A percentile compares a stretch with the other conserved stretches of the same genome.
phyloP scores from a whole-genome alignment of 352 stramenopile species.

The Chloridella minuta region DNA sequence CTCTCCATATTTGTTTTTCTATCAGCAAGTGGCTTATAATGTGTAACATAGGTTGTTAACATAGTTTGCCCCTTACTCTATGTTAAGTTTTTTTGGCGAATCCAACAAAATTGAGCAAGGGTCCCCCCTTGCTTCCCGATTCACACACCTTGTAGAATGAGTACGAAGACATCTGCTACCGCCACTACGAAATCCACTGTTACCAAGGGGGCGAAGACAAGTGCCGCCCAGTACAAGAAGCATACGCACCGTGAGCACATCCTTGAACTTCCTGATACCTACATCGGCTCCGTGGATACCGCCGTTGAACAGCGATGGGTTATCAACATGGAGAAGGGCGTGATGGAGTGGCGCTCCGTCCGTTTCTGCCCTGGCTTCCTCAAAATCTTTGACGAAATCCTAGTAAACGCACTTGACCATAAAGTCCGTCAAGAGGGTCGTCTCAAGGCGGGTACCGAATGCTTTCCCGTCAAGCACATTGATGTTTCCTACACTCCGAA shows the following conservation, averaged over 20 bases:
- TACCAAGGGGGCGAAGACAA: slow-evolving; percentile 15
- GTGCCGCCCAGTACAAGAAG: slow-evolving; percentile 39
- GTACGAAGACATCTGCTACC: too few species aligned
- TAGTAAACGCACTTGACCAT: slow-evolving; percentile 98
- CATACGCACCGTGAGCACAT: slow-evolving; percentile 91
- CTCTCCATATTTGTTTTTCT: too few species aligned
- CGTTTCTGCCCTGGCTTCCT: slow-evolving; percentile 51
- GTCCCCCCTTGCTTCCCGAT: too few species aligned
- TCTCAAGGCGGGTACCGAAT: too few species aligned
- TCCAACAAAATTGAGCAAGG: too few species aligned
- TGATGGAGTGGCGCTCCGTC: not conserved
- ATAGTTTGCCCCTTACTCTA: too few species aligned
- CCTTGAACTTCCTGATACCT: slow-evolving; percentile 74
- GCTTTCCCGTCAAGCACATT: too few species aligned
- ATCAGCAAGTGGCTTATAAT: too few species aligned
- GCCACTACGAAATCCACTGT: too few species aligned
- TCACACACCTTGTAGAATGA: too few species aligned
- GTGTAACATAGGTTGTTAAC: too few species aligned
- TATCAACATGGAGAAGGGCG: slow-evolving; percentile 31
- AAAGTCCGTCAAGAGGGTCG: slow-evolving; percentile 32
- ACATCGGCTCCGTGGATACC: slow-evolving; percentile 55
- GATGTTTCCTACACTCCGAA: slow-evolving; percentile 23
- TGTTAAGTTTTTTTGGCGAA: too few species aligned
- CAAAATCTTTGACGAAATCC: slow-evolving; percentile 98
- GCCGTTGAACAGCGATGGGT: slow-evolving; percentile 56